A percentile compares a stretch with the other conserved stretches of the same genome.
These are phyloP conservation scores for Dysphania ambrosioides DNA, from an alignment of 148 eudicot genomes.

Conservation along the genomic window DNA sequence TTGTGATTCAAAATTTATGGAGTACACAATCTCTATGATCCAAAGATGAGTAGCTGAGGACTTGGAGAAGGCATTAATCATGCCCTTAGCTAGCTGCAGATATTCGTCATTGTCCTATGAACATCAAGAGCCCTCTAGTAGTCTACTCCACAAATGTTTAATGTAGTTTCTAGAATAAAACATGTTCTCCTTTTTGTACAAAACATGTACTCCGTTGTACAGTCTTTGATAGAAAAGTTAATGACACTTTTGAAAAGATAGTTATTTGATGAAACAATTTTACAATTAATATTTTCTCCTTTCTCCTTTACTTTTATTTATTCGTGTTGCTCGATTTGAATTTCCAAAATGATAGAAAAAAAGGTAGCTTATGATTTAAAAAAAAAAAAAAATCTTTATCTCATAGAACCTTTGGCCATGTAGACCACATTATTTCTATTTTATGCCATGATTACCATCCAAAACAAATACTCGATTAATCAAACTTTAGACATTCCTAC, in stretches of 20 bases:
- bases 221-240: no score
- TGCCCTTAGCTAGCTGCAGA: conserved; percentile 14
- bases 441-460: no score
- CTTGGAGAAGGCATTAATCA: conserved; percentile 20
- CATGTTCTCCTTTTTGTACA: neutral
- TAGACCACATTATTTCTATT: no score
- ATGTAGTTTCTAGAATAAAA: conserved; percentile 9
- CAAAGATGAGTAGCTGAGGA: conserved; percentile 15
- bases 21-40: conserved; percentile 15
- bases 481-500: no score
- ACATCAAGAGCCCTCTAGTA: conserved; percentile 9
- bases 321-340: neutral
- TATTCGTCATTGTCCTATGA: conserved; percentile 3
- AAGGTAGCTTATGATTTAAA: no score
- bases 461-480: no score
- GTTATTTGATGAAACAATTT: no score
- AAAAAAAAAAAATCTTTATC: no score
- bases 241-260: neutral
- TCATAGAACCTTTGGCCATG: no score
- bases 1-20: conserved; percentile 15
- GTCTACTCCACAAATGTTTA: neutral
- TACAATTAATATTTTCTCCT: neutral
- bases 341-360: no score
- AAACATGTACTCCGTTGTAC: neutral
- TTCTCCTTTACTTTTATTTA: neutral